Evolutionary conservation across 1,284 basidiomycete genomes (phyloP).

Genomic region (Butyriboletus pseudospeciosus): DNA sequence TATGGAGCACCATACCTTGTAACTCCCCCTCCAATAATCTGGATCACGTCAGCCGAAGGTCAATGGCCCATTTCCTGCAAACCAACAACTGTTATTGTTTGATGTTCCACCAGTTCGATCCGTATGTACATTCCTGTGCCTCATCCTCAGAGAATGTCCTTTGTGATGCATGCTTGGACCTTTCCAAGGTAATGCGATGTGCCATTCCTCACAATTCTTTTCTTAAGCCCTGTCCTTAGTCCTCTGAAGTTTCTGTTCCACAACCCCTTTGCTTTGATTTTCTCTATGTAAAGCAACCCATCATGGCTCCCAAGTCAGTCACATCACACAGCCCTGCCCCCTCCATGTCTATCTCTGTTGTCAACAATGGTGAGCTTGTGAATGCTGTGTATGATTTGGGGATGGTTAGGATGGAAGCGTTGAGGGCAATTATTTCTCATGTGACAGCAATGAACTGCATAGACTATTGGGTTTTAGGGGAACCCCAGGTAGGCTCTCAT

Average conservation of each 20-base stretch:
- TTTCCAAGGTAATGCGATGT: neutral
- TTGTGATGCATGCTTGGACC: neutral
- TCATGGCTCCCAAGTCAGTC: too few species aligned
- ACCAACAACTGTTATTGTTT: neutral
- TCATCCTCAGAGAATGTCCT: neutral
- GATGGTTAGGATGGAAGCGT: neutral
- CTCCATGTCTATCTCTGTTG: neutral
- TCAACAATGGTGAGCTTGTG: neutral
- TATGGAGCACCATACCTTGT: neutral
- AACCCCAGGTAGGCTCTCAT: neutral
- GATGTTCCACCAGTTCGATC: neutral
- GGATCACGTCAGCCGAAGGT: neutral
- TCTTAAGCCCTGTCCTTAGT: neutral
- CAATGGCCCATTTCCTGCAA: neutral
- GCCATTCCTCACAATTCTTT: too few species aligned
- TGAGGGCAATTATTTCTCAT: neutral
- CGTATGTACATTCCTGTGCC: neutral
- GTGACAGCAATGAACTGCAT: neutral
- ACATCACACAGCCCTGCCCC: neutral
- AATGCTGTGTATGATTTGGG: neutral
- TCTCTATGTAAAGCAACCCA: neutral
- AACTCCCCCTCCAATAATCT: neutral
- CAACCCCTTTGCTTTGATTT: neutral
- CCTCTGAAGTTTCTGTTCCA: neutral
- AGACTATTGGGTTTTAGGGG: neutral